These are phyloP conservation scores for Rhodamnia rubescens DNA, from an alignment of 345 rosid species.

Conservation along the genomic window DNA sequence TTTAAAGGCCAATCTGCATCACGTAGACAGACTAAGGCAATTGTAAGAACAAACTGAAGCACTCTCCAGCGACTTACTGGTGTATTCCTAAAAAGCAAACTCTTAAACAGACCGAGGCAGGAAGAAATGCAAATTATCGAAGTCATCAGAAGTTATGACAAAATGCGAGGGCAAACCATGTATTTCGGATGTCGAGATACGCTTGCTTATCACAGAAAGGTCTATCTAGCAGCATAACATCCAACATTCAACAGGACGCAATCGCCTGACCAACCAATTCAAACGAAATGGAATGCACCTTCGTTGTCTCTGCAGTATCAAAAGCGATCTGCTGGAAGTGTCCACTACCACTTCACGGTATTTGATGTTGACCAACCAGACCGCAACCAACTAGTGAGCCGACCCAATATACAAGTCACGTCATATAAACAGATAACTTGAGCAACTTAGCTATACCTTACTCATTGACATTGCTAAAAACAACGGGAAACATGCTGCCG, in stretches of 20 bases:
- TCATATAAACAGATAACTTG: not conserved
- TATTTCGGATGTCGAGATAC: not conserved
- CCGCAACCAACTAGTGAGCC: not conserved
- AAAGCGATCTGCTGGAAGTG: not conserved
- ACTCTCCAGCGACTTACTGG: not conserved
- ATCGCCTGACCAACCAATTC: not conserved
- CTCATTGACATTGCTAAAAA: not conserved
- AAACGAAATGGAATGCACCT: not conserved
- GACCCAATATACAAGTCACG: not conserved
- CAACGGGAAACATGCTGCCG: not conserved
- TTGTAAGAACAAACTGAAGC: not conserved
- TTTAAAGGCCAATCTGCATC: not conserved
- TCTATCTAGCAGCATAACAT: not conserved
- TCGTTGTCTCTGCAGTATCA: not conserved
- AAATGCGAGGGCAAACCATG: not conserved
- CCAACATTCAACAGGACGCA: not conserved
- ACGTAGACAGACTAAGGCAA: not conserved
- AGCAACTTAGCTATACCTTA: not conserved
- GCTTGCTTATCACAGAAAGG: not conserved
- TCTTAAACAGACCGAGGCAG: not conserved
- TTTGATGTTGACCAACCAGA: not conserved
- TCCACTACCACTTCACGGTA: not conserved
- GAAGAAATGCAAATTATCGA: not conserved
- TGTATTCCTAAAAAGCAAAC: not conserved
- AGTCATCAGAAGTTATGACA: not conserved